Evolutionary conservation across 2,329 filamentous ascomycete genomes (phyloP).

Genomic region (Paracamarosporium sp.): DNA sequence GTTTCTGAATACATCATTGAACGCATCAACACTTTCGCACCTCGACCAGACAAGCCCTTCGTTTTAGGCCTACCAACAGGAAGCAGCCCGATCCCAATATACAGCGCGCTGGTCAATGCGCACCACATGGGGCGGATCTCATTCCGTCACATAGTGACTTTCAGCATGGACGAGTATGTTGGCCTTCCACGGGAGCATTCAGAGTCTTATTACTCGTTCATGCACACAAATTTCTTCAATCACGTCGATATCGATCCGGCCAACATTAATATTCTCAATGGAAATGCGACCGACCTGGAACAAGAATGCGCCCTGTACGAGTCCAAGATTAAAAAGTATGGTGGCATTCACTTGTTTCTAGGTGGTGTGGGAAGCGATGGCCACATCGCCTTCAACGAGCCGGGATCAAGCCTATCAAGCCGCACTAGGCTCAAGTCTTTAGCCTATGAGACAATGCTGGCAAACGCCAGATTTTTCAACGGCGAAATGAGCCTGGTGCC

Average conservation of each 20-base stretch:
- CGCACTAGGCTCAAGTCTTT: slow-evolving; percentile 85
- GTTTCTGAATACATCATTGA: slow-evolving; percentile 82
- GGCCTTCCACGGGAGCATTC: slow-evolving; percentile 82
- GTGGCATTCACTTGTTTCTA: slow-evolving; percentile 85
- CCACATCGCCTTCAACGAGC: slow-evolving; percentile 91
- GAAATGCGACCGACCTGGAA: slow-evolving; percentile 76
- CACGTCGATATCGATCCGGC: slow-evolving; percentile 80
- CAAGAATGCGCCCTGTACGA: slow-evolving; percentile 82
- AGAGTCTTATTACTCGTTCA: slow-evolving; percentile 88
- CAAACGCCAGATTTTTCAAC: slow-evolving; percentile 84
- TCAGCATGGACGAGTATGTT: slow-evolving; percentile 95
- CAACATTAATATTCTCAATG: slow-evolving; percentile 85
- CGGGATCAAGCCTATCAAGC: slow-evolving; percentile 77
- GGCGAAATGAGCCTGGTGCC: slow-evolving; percentile 77
- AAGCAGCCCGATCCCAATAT: slow-evolving; percentile 79
- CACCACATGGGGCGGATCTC: slow-evolving; percentile 78
- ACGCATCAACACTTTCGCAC: slow-evolving; percentile 78
- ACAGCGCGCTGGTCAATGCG: slow-evolving; percentile 74
- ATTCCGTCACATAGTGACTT: slow-evolving; percentile 87
- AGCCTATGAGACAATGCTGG: slow-evolving; percentile 84
- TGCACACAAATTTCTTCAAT: slow-evolving; percentile 92
- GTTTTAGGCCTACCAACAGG: slow-evolving; percentile 85
- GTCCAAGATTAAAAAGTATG: slow-evolving; percentile 73
- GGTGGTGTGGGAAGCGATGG: slow-evolving; percentile 88
- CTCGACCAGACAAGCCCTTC: slow-evolving; percentile 75